Percentiles rank a stretch among this genome's conserved stretches.
Evolutionary conservation across 768 basidiomycete species (phyloP).

Genomic region (Phallus indusiatus): DNA sequence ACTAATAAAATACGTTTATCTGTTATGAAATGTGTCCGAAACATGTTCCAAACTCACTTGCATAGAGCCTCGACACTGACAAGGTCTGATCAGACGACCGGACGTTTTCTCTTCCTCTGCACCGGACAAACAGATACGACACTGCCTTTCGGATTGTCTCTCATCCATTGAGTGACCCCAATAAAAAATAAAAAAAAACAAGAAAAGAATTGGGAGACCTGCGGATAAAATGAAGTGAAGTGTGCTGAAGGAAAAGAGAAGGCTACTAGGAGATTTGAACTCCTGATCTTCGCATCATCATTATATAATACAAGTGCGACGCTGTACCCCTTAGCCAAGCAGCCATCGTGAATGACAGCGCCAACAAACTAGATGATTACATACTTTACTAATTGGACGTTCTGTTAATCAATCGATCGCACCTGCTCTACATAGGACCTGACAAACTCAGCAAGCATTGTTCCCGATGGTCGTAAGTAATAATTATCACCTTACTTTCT

Average conservation of each 20-base stretch:
- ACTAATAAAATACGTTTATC: constrained; percentile 29
- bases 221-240: not conserved
- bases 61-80: constrained; percentile 29
- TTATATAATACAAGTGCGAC: constrained; percentile 7
- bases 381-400: not conserved
- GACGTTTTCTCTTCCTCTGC: constrained; percentile 37
- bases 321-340: constrained; percentile 11
- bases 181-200: not conserved
- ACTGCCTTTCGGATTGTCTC: constrained; percentile 46
- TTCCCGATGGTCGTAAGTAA: constrained; percentile 2
- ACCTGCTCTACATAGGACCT: not conserved
- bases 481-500: not conserved
- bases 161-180: not conserved
- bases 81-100: constrained; percentile 76
- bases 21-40: constrained; percentile 13
- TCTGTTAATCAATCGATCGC: not conserved
- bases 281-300: constrained; percentile 9
- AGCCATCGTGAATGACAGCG: not conserved
- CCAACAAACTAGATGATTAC: not conserved
- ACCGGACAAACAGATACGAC: constrained; percentile 78
- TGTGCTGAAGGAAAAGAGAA: not conserved
- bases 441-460: not conserved
- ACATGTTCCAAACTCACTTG: constrained; percentile 58
- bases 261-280: constrained; percentile 11
- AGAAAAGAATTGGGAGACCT: not conserved